Conservation (phyloP, 2,329 filamentous ascomycete genomes). For the Chalara sp. region DNA sequence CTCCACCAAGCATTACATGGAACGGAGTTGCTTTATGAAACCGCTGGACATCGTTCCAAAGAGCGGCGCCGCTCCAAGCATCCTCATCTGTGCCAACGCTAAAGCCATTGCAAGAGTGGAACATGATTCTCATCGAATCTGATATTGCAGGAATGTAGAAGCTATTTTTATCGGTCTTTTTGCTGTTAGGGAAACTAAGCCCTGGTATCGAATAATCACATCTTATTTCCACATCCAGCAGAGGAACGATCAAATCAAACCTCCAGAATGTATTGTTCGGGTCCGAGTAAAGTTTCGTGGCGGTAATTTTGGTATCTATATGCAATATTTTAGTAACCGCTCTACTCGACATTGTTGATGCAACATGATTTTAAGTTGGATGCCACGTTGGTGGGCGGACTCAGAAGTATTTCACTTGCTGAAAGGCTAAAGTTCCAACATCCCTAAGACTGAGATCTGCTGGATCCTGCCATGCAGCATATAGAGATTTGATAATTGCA, state of each 20-base stretch:
- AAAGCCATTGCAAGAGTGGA: slow-evolving; percentile 97
- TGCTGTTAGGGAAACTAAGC: slow-evolving; percentile 52
- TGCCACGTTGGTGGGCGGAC: too few relatives aligned
- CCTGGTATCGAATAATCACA: slow-evolving; percentile 74
- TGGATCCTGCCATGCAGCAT: too few relatives aligned
- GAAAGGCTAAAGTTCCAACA: too few relatives aligned
- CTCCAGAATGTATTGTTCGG: slow-evolving; percentile 80
- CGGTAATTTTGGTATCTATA: slow-evolving; percentile 41
- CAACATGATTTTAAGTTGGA: neutral
- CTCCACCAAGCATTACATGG: slow-evolving; percentile 92
- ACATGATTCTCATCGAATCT: slow-evolving; percentile 97
- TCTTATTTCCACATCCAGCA: slow-evolving; percentile 61
- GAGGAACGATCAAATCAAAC: slow-evolving; percentile 75
- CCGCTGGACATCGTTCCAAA: slow-evolving; percentile 92
- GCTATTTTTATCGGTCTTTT: slow-evolving; percentile 51
- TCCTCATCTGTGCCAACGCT: slow-evolving; percentile 79
- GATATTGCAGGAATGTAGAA: slow-evolving; percentile 82
- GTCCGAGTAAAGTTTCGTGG: slow-evolving; percentile 59
- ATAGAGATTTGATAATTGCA: too few relatives aligned
- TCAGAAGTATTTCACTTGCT: too few relatives aligned
- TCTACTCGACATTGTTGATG: slow-evolving; percentile 5
- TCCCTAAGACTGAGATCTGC: too few relatives aligned
- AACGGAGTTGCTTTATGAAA: slow-evolving; percentile 75
- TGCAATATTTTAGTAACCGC: neutral
- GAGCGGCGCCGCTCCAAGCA: slow-evolving; percentile 79